Evolutionary conservation across 441 rosid species (phyloP), one percentile per base, ranked within the genome.

Genomic region (Populus tomentosa): DNA sequence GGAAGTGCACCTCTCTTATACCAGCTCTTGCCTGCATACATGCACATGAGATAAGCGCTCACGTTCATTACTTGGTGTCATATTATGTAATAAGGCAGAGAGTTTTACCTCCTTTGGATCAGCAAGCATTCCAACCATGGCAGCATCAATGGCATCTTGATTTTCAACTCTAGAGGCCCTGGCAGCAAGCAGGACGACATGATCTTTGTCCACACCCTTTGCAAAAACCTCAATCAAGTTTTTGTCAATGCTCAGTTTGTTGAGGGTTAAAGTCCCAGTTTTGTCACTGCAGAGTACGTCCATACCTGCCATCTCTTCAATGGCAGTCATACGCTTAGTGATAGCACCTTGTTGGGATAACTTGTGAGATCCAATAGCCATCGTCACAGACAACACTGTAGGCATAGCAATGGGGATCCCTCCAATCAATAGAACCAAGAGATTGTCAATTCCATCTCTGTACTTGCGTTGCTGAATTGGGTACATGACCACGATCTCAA

Each of bases 361-460:
- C 76, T 86, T 89, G 86, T 94, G 98, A 26, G 98, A 94, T 32
- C 98, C 98, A 77, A 94, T 94, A 70, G 98, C 98, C 98, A 94
- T 94, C 1, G 98, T 94, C 63, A 94, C 97, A 2, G 98, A 94
- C 85, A 94, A 80, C 40, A 94, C 98, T 3, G 97, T 94, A 2
- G 98, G 98, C 97, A 94, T 94, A 26, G 98, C 98, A 77, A 94
- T 94, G 14, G 98, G 98, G 72, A 94, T 94, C 8, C 98, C 98
- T 78, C 98, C 98, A 35, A 94, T 94, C 87, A 94, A 82, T 70
- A 94, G 97, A 75, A 94, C 98, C 82, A 94, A 82, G 70, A 94
- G 97, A 75, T 94, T 94, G 79, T 94, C 93, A 66, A 94, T 94
- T 24, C 98, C 98, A 40, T 91, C 87, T 74, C 98, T 89, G 82